A percentile compares a stretch with the other conserved stretches of the same genome.
These are phyloP conservation scores for Cruciata laevipes DNA, from an alignment of 257 asterid genomes.

Conservation along the genomic window DNA sequence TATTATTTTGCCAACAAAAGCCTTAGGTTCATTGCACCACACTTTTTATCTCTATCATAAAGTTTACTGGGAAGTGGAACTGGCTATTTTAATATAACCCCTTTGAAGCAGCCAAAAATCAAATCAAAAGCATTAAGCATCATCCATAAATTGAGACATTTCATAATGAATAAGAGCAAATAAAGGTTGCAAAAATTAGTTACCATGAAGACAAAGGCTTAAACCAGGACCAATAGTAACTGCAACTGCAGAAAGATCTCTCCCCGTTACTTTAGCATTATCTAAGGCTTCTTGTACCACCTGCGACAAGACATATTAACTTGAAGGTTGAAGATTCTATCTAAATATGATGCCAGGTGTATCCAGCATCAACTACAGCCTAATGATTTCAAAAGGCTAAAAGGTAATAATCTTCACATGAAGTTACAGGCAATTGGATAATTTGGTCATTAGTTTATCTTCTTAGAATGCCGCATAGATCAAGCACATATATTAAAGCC, in stretches of 20 bases:
- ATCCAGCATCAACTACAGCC: constrained; percentile 4
- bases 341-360: background rate
- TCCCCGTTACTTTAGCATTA: constrained; percentile 67
- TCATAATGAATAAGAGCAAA: background rate
- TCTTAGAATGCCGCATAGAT: background rate
- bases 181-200: constrained; percentile 10
- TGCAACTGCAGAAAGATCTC: constrained; percentile 93
- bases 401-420: background rate
- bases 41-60: no score
- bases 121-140: background rate
- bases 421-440: background rate
- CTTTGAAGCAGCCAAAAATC: background rate
- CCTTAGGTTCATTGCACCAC: background rate
- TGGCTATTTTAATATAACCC: no score
- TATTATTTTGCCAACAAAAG: background rate
- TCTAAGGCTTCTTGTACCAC: constrained; percentile 97
- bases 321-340: no score
- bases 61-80: no score
- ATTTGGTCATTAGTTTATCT: background rate
- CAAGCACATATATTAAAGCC: background rate
- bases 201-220: constrained; percentile 97
- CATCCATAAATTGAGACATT: background rate
- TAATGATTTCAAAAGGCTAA: background rate
- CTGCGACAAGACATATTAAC: constrained; percentile 29
- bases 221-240: constrained; percentile 99